Evolutionary conservation across 257 asterid species (phyloP), one percentile per base, ranked within the genome.

Genomic region (Henckelia pumila): DNA sequence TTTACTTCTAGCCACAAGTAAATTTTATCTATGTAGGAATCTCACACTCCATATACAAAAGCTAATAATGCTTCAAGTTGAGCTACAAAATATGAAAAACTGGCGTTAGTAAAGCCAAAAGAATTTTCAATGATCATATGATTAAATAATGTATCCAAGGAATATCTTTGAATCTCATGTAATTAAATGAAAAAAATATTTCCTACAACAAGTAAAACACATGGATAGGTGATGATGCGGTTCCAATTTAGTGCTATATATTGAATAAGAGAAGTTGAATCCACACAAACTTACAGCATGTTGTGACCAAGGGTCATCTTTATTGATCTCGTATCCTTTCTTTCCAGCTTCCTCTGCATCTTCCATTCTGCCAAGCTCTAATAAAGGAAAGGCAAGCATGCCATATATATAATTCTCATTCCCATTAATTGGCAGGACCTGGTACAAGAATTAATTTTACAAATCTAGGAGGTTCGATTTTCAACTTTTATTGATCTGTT

Each of bases 291-390:
- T 88, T 78, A 92, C 98, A 1, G 97, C 95, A 79, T 93, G 98
- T 63, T 93, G 98, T 35, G 89, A 76, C 98, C 98, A 93, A n/a
- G 95, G 61, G 79, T 93, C 98, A 23, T 83, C 81, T 65, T 78
- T 78, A 72, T 82, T 77, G 79, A 90, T 91, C 76, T 88, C 91
- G 50, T 80, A 81, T 66, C 95, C 98, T 71, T 50, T 81, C 67
- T 78, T 85, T 24, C 86, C 96, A 66, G 97, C 97, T 70, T 76
- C 69, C 68, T 84, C 89, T 22, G 98, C 98, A 53, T 85, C 97
- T 59, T 61, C 83, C 79, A 88, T 81, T 69, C 71, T 87, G 67
- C 97, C 94, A 49, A 93, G 94, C 88, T 93, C 98, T 60, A 93
- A 74, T 59, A 93, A 76, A 13, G 96, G 72, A 81, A 93, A 93